Evolutionary conservation across 1,284 basidiomycete species (phyloP).

Genomic region (Peniophora sp.): DNA sequence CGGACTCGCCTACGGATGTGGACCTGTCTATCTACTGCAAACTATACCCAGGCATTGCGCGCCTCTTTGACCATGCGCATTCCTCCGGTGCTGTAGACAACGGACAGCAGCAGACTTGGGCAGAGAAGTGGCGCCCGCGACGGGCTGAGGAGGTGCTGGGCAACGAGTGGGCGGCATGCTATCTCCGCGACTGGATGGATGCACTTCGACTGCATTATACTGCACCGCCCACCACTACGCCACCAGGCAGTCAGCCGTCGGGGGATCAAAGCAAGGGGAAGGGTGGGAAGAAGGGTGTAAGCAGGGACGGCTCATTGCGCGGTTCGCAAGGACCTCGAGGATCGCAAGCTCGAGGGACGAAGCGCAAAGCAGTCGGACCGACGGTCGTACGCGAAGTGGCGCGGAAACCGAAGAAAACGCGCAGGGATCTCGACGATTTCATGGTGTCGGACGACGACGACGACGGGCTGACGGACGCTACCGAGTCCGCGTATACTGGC

Average conservation of each 20-base stretch:
- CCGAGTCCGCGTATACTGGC: background rate
- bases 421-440: constrained; percentile 18
- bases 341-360: background rate
- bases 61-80: constrained; percentile 23
- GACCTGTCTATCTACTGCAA: background rate
- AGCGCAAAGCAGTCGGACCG: constrained; percentile 12
- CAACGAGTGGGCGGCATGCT: constrained; percentile 68
- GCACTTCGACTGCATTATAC: constrained; percentile 59
- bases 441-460: constrained; percentile 21
- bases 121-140: constrained; percentile 71
- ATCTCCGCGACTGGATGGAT: constrained; percentile 78
- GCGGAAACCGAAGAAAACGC: constrained; percentile 7
- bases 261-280: constrained; percentile 5
- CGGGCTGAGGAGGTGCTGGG: constrained; percentile 73
- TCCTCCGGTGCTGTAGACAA: constrained; percentile 2
- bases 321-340: background rate
- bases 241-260: constrained; percentile 5
- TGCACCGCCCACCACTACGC: constrained; percentile 3
- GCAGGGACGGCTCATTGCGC: constrained; percentile 1
- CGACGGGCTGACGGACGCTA: constrained; percentile 6
- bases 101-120: constrained; percentile 50
- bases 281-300: constrained; percentile 13
- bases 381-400: constrained; percentile 15
- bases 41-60: constrained; percentile 47
- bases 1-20: no score